phyloP scores from a whole-genome alignment of 129 eudicot genomes.

The Chrysanthemum seticuspe region DNA sequence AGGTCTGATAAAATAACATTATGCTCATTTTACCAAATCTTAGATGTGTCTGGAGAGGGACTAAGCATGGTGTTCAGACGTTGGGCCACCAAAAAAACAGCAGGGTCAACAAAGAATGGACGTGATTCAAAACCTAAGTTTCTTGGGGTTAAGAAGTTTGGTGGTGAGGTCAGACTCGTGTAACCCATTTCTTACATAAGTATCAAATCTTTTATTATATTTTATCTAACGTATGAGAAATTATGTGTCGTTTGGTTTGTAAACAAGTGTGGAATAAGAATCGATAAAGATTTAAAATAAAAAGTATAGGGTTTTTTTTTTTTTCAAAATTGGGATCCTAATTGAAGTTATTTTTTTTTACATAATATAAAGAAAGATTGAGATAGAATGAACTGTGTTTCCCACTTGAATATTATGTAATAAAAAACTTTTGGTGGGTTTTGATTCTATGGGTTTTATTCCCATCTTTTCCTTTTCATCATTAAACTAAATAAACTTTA shows the following conservation, averaged over 20 bases:
- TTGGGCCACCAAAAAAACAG: constrained; percentile 93
- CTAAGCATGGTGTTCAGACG: constrained; percentile 73
- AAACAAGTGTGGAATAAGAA: too few relatives aligned
- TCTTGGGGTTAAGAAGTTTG: constrained; percentile 96
- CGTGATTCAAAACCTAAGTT: constrained; percentile 85
- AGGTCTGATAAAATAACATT: background rate
- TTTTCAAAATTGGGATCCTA: too few relatives aligned
- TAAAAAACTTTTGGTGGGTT: too few relatives aligned
- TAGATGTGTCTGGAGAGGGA: constrained; percentile 82
- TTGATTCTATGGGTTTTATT: too few relatives aligned
- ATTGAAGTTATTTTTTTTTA: too few relatives aligned
- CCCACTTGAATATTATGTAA: too few relatives aligned
- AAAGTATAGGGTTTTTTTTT: too few relatives aligned
- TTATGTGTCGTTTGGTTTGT: background rate
- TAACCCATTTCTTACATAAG: background rate
- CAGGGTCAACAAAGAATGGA: constrained; percentile 94
- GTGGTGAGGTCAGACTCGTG: constrained; percentile 76
- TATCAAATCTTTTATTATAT: background rate
- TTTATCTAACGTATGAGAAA: background rate
- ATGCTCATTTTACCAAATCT: background rate
- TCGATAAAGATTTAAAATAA: too few relatives aligned
- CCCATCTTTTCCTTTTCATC: too few relatives aligned
- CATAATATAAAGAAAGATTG: too few relatives aligned
- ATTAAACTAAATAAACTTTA: too few relatives aligned
- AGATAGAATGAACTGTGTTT: too few relatives aligned